These are phyloP conservation scores for Flaveria brownii DNA, from an alignment of 129 eudicot genomes.

Conservation along the genomic window DNA sequence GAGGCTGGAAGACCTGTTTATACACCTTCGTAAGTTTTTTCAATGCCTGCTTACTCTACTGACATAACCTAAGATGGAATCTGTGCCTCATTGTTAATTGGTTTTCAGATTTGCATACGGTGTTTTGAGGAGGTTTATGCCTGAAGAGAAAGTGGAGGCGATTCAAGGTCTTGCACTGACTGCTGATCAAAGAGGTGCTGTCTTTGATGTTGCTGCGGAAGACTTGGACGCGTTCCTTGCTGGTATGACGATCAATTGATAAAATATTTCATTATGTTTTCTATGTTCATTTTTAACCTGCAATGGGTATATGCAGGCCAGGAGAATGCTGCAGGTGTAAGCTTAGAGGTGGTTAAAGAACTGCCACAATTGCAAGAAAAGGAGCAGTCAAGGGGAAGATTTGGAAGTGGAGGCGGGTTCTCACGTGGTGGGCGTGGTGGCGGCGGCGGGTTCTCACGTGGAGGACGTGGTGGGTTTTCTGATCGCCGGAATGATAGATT, in stretches of 20 bases:
- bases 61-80: neutral
- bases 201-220: slow-evolving; percentile 67
- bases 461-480: slow-evolving; percentile 44
- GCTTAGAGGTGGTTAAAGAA: slow-evolving; percentile 66
- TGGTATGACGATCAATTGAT: slow-evolving; percentile 35
- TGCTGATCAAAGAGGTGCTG: slow-evolving; percentile 78
- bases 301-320: slow-evolving; percentile 43
- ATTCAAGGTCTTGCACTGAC: slow-evolving; percentile 78
- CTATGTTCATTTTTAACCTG: neutral
- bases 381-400: slow-evolving; percentile 59
- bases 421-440: slow-evolving; percentile 46
- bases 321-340: slow-evolving; percentile 74
- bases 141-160: slow-evolving; percentile 78
- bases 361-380: slow-evolving; percentile 74
- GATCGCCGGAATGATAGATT: slow-evolving; percentile 40
- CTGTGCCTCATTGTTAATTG: neutral
- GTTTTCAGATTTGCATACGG: slow-evolving; percentile 64
- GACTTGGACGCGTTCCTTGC: slow-evolving; percentile 71
- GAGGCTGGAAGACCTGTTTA: slow-evolving; percentile 75
- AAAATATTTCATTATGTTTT: neutral
- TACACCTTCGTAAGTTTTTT: slow-evolving; percentile 66
- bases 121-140: slow-evolving; percentile 75
- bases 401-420: slow-evolving; percentile 44
- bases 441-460: slow-evolving; percentile 45
- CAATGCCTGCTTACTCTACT: neutral